Conservation (phyloP, 345 rosid genomes). For the Abelmoschus esculentus region DNA sequence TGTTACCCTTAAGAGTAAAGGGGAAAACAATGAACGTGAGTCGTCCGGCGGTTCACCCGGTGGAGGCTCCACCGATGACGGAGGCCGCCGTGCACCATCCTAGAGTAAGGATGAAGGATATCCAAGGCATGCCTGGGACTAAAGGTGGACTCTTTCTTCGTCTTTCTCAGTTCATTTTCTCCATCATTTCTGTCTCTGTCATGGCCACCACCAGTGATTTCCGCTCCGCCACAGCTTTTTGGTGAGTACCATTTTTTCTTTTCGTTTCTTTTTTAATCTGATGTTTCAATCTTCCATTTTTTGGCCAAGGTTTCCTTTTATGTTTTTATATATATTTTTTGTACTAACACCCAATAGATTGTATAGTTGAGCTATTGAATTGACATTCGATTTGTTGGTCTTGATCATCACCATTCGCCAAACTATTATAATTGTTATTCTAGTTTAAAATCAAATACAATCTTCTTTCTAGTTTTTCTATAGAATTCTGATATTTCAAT, state of each 20-base stretch:
- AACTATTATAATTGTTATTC: not conserved
- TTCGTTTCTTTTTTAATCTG: not conserved
- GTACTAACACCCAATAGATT: not conserved
- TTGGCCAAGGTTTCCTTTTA: not conserved
- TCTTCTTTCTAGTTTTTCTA: not conserved
- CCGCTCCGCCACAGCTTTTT: conserved; percentile 59
- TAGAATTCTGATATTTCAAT: not conserved
- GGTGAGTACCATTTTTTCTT: conserved; percentile 24
- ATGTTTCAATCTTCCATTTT: not conserved
- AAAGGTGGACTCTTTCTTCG: conserved; percentile 65
- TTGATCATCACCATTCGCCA: not conserved
- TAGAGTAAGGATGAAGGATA: conserved; percentile 60
- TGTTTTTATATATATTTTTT: not conserved
- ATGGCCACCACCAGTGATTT: conserved; percentile 70
- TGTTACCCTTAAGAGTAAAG: not conserved
- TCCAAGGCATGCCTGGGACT: conserved; percentile 87
- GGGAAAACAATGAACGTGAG: conserved; percentile 34
- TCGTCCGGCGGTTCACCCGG: conserved; percentile 74
- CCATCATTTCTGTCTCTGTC: conserved; percentile 48
- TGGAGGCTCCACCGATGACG: conserved; percentile 53
- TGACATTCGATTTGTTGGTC: not conserved
- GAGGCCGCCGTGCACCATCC: conserved; percentile 36
- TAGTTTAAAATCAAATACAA: not conserved
- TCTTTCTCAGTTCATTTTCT: conserved; percentile 46
- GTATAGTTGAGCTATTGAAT: not conserved